Base-by-base conservation (phyloP, 2,329 filamentous ascomycete genomes). In the Mycosphaerella sp. region DNA sequence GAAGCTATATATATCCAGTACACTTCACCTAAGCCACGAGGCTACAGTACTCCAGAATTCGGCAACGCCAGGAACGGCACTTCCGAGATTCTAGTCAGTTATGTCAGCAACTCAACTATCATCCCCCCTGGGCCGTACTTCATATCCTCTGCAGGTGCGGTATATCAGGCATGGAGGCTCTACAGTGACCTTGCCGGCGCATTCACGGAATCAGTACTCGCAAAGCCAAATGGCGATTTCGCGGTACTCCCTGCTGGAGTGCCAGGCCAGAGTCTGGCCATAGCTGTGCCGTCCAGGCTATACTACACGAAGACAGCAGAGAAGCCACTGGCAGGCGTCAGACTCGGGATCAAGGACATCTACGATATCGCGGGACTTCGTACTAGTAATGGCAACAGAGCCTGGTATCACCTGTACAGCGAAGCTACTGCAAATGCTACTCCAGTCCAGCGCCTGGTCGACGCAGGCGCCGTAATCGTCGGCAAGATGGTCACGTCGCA, bases 331-430 rank as follows among this genome's bases (percentile, higher is more conserved):
- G 77, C 79, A 4, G 81, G 82, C 14, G 74, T 82, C 3, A 74
- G 82, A 14, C 64, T 85, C 0, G 81, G 75, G 0, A 72, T 85
- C 49, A 86, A 85, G 63, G 82, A 85, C 57, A 79, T 83, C 41
- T 81, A 75, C 59, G 72, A 81, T 55, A 65, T 84, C 35, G 72
- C 74, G 17, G 82, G 82, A 1, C 64, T 82, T 0, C 72, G 73
- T 10, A 82, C 79, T 0, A 73, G 73, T 1, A 71, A 77, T 28
- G 82, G 81, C 0, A 84, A 80, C 49, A 70, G 78, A 28, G 76
- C 80, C 1, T 85, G 77, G 72, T 75, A 74, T 17, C 68, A 75
- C 30, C 65, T 85, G 2, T 78, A 81, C 48, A 68, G 71, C 1
- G 61, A 71, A 2, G 68, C 72, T 0, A 71, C 66, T 1, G 61